phyloP scores from a whole-genome alignment of 805 yeast genomes.

The Vanderwaltozyma verrucispora region DNA sequence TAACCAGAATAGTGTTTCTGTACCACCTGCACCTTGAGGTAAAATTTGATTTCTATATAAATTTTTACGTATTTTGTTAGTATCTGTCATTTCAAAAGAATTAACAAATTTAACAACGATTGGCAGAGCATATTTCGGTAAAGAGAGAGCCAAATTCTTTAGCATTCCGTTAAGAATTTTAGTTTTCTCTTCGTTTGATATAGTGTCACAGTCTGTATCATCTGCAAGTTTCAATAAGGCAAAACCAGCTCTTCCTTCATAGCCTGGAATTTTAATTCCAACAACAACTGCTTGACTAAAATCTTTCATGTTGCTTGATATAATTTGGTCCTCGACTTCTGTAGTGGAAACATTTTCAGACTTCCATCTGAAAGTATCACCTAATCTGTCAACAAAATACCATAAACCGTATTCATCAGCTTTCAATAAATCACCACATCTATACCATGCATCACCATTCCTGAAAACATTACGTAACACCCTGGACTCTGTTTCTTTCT shows the following conservation, averaged over 20 bases:
- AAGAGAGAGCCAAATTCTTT: slow-evolving; percentile 28
- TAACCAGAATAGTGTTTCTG: slow-evolving; percentile 64
- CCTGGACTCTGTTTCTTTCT: slow-evolving; percentile 68
- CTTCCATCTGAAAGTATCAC: slow-evolving; percentile 96
- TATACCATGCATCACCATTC: slow-evolving; percentile 85
- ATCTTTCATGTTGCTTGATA: slow-evolving; percentile 24
- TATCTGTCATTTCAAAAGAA: slow-evolving; percentile 58
- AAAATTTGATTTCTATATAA: slow-evolving; percentile 54
- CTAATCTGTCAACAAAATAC: slow-evolving; percentile 84
- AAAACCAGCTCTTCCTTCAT: slow-evolving; percentile 93
- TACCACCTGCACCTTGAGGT: slow-evolving; percentile 54
- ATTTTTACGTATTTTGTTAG: slow-evolving; percentile 71
- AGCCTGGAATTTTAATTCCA: slow-evolving; percentile 72
- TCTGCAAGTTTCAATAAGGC: slow-evolving; percentile 57
- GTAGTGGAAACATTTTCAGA: slow-evolving; percentile 90
- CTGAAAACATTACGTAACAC: slow-evolving; percentile 61
- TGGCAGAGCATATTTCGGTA: slow-evolving; percentile 85
- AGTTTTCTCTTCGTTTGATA: slow-evolving; percentile 15
- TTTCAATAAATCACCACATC: slow-evolving; percentile 76
- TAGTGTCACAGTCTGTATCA: slow-evolving; percentile 2
- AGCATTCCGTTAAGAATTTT: slow-evolving; percentile 33
- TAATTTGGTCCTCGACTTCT: slow-evolving; percentile 75
- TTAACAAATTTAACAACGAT: slow-evolving; percentile 61
- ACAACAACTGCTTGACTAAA: slow-evolving; percentile 73
- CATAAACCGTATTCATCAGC: slow-evolving; percentile 57